A percentile compares a stretch with the other conserved stretches of the same genome.
Conservation (phyloP, 2,329 filamentous ascomycete genomes). For the Ascochyta lentis region DNA sequence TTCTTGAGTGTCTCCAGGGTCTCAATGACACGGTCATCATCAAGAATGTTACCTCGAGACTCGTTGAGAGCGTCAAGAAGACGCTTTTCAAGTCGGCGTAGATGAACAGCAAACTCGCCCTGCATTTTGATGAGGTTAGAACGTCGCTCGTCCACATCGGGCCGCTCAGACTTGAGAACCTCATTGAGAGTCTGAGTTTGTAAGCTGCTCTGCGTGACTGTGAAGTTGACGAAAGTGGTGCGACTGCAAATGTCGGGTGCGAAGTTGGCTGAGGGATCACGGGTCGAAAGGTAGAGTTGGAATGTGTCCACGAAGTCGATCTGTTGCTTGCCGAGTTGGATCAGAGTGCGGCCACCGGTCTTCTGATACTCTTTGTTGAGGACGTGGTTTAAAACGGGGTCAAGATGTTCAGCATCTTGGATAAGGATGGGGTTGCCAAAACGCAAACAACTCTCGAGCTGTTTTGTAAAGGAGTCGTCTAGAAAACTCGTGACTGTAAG, state of each 20-base stretch:
- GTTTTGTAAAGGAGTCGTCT: slow-evolving; percentile 97
- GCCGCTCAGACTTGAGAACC: slow-evolving; percentile 94
- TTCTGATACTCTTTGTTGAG: slow-evolving; percentile 99
- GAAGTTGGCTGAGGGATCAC: slow-evolving; percentile 95
- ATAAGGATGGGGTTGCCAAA: slow-evolving; percentile 99
- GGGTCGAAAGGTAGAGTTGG: slow-evolving; percentile 91
- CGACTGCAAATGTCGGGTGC: slow-evolving; percentile 96
- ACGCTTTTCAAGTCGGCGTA: slow-evolving; percentile 92
- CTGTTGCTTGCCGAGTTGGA: slow-evolving; percentile 97
- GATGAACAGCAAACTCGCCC: slow-evolving; percentile 98
- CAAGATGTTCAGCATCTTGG: slow-evolving; percentile 95
- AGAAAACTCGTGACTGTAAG: slow-evolving; percentile 97
- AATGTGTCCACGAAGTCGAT: slow-evolving; percentile 99
- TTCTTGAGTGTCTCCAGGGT: slow-evolving; percentile 98
- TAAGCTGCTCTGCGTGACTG: slow-evolving; percentile 96
- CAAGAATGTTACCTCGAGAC: slow-evolving; percentile 95
- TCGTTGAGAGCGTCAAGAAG: slow-evolving; percentile 95
- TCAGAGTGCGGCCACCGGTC: slow-evolving; percentile 95
- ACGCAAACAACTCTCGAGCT: slow-evolving; percentile 92
- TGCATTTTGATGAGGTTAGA: slow-evolving; percentile 99
- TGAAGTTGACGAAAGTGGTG: slow-evolving; percentile 99
- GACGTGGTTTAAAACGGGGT: slow-evolving; percentile 97
- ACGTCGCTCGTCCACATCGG: slow-evolving; percentile 93
- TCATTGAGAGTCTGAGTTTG: slow-evolving; percentile 98
- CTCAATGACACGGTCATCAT: slow-evolving; percentile 97